Evolutionary conservation across 1,284 basidiomycete genomes (phyloP), one percentile per base, ranked within the genome.

Genomic region (Ustilago shanxiensis): DNA sequence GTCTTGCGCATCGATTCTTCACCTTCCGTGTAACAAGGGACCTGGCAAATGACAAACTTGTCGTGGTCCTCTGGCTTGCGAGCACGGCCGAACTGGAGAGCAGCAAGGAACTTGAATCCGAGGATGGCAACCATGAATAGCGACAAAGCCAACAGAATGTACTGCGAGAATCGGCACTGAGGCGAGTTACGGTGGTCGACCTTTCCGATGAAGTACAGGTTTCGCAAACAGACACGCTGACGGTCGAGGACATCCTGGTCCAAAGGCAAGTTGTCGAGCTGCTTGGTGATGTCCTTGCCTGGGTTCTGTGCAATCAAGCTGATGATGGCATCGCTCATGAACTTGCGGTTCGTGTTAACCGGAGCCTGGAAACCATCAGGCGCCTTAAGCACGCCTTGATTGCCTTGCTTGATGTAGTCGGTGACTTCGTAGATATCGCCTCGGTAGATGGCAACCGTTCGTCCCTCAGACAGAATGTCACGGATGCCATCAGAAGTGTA

Each of bases 1-100:
- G 96, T 98, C 82, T 89, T 89, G 70, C 92, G 90, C 70, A 99
- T 89, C 3, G 94, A 98, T 35, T 90, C 88, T 80, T 96, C 93
- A 77, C 94, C 95, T 89, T 98, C 95, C 1, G 95, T 98, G 86
- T 98, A 98, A 90, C 95, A 97, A 6, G 95, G 95, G 0, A 99
- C 95, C 86, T 98, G 97, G 86, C 95, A 98, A 77, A 99, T 95
- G 76, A 99, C 95, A 80, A 98, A 98, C 88, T 98, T 98, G 89
- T 98, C 96, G 84, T 97, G 94, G 81, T 97, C 92, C 87, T 98
- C 96, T 0, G 96, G 95, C 33, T 93, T 92, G 67, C 94, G 91
- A 49, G 92, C 88, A 13, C 91, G 88, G 53, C 91, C 90, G 83
- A 98, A 94, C 87, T 95, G 95, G 86, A 98, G 89, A 0, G 95